A percentile compares a stretch with the other conserved stretches of the same genome.
Conservation (phyloP, 2,329 filamentous ascomycete genomes). For the Allantophomopsis cytisporea region DNA sequence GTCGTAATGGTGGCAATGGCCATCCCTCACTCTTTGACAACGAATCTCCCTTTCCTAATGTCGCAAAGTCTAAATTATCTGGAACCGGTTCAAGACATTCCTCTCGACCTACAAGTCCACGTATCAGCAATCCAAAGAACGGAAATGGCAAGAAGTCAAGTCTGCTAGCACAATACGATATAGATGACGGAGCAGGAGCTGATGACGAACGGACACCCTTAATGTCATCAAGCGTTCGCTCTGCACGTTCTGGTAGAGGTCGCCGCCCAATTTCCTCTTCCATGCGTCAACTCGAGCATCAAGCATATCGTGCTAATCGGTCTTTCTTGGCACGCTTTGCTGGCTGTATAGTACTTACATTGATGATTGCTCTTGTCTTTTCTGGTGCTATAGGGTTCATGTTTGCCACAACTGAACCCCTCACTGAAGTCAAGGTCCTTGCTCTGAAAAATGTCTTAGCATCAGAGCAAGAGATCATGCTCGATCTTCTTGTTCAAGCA, state of each 20-base stretch:
- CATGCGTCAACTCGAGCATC: slow-evolving; percentile 59
- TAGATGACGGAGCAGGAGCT: slow-evolving; percentile 67
- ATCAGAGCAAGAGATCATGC: slow-evolving; percentile 88
- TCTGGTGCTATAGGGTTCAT: slow-evolving; percentile 82
- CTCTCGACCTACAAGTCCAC: slow-evolving; percentile 56
- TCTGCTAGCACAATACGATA: slow-evolving; percentile 55
- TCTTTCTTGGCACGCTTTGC: slow-evolving; percentile 62
- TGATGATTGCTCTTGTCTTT: slow-evolving; percentile 69
- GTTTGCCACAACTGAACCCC: slow-evolving; percentile 79
- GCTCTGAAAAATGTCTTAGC: slow-evolving; percentile 83
- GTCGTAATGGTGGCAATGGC: slow-evolving; percentile 51
- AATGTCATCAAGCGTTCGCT: slow-evolving; percentile 44
- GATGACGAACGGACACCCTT: slow-evolving; percentile 85
- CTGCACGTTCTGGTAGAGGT: slow-evolving; percentile 39
- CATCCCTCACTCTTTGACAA: slow-evolving; percentile 63
- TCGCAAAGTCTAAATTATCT: slow-evolving; percentile 47
- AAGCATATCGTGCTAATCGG: slow-evolving; percentile 48
- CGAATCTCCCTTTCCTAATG: slow-evolving; percentile 65
- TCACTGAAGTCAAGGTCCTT: slow-evolving; percentile 64
- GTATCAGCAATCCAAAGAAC: slow-evolving; percentile 32
- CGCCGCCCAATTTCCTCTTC: slow-evolving; percentile 39
- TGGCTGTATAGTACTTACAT: slow-evolving; percentile 73
- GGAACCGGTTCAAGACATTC: slow-evolving; percentile 43
- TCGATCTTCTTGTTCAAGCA: slow-evolving; percentile 78
- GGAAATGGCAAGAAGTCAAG: slow-evolving; percentile 38